Evolutionary conservation across 257 asterid genomes (phyloP).

Genomic region (Ilex asprella): DNA sequence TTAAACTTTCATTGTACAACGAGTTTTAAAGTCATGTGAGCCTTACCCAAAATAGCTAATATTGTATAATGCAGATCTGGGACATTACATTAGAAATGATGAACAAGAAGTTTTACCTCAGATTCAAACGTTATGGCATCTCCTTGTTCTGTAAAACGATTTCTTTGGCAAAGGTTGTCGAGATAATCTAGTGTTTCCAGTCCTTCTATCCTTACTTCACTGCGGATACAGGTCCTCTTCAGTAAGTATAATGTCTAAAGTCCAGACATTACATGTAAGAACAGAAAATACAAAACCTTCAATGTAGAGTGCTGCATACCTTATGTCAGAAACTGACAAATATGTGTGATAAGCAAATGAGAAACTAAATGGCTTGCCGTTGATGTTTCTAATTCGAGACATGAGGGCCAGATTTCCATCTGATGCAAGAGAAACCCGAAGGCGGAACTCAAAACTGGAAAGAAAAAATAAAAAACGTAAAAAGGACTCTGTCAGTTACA

Average conservation of each 20-base stretch:
- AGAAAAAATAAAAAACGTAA: slow-evolving; percentile 5
- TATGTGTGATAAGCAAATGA: slow-evolving; percentile 83
- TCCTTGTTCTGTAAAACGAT: slow-evolving; percentile 90
- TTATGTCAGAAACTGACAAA: slow-evolving; percentile 83
- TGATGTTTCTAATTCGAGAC: slow-evolving; percentile 81
- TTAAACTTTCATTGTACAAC: too few species aligned
- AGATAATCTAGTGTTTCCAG: slow-evolving; percentile 89
- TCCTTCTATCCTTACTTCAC: slow-evolving; percentile 94
- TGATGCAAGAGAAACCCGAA: slow-evolving; percentile 63
- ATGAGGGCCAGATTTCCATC: slow-evolving; percentile 74
- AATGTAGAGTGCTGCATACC: slow-evolving; percentile 31
- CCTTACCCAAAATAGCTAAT: too few species aligned
- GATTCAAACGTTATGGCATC: slow-evolving; percentile 95
- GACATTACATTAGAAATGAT: not conserved
- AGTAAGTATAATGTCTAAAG: not conserved
- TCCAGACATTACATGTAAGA: not conserved
- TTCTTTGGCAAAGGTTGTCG: slow-evolving; percentile 68
- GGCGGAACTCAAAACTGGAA: slow-evolving; percentile 76
- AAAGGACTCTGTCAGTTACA: slow-evolving; percentile 3
- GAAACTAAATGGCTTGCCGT: slow-evolving; percentile 84
- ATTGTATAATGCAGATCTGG: too few species aligned
- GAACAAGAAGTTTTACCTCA: slow-evolving; percentile 44
- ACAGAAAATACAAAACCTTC: slow-evolving; percentile 1
- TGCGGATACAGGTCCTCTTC: slow-evolving; percentile 16
- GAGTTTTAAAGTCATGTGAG: too few species aligned